Conservation (phyloP, 345 rosid species). For the Rhodomyrtus tomentosa region DNA sequence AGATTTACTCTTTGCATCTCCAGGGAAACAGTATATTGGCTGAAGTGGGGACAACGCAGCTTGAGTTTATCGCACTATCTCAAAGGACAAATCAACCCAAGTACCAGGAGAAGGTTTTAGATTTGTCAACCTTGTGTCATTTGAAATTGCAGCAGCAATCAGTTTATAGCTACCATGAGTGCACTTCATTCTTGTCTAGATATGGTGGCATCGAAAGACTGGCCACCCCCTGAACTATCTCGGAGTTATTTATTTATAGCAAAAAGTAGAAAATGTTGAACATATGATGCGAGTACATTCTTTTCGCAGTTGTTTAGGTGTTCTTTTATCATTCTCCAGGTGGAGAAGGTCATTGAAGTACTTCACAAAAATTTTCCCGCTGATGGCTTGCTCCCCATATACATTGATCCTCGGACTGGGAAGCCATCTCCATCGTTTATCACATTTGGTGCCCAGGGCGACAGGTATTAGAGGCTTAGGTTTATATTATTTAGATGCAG, state of each 20-base stretch:
- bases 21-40: slow-evolving; percentile 91
- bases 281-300: not conserved
- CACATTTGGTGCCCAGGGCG: slow-evolving; percentile 98
- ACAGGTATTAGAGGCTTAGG: slow-evolving; percentile 40
- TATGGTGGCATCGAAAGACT: not conserved
- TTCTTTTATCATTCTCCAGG: slow-evolving; percentile 33
- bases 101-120: slow-evolving; percentile 75
- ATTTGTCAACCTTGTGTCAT: not conserved
- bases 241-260: not conserved
- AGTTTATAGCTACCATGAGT: not conserved
- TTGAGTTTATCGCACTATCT: slow-evolving; percentile 93
- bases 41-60: slow-evolving; percentile 93
- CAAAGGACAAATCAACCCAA: slow-evolving; percentile 88
- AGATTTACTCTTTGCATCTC: not conserved
- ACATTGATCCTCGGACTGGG: slow-evolving; percentile 55
- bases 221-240: not conserved
- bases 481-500: not conserved
- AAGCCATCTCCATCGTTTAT: slow-evolving; percentile 46
- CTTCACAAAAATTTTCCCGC: slow-evolving; percentile 65
- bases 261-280: not conserved
- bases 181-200: not conserved
- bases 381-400: slow-evolving; percentile 90
- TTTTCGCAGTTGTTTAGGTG: not conserved
- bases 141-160: not conserved
- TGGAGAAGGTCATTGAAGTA: slow-evolving; percentile 59